A percentile compares a stretch with the other conserved stretches of the same genome.
phyloP scores from a whole-genome alignment of 2,329 filamentous ascomycete genomes.

The Gaeumannomyces sp. region DNA sequence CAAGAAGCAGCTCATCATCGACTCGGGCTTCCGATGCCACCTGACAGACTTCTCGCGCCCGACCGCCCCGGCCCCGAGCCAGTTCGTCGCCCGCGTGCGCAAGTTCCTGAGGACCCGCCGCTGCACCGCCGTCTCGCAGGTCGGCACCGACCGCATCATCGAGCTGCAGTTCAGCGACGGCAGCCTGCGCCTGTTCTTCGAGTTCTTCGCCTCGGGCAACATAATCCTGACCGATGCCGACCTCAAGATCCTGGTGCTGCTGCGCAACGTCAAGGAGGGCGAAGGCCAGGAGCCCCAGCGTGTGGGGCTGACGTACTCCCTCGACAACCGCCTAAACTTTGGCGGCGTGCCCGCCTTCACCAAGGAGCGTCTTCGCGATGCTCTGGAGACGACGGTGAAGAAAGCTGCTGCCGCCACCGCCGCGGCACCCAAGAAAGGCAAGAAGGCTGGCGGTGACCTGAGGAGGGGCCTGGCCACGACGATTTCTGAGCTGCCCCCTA shows the following conservation, averaged over 20 bases:
- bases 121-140: constrained; percentile 72
- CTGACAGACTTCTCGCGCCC: constrained; percentile 85
- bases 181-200: constrained; percentile 77
- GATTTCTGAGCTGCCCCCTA: constrained; percentile 83
- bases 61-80: constrained; percentile 70
- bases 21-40: constrained; percentile 94
- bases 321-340: constrained; percentile 81
- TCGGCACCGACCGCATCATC: constrained; percentile 89
- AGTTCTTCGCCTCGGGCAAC: constrained; percentile 94
- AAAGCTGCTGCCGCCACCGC: constrained; percentile 45
- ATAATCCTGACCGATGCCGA: constrained; percentile 86
- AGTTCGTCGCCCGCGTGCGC: constrained; percentile 77
- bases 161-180: constrained; percentile 93
- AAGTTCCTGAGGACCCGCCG: constrained; percentile 84
- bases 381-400: constrained; percentile 60
- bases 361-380: constrained; percentile 61
- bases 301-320: constrained; percentile 69
- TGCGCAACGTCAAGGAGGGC: constrained; percentile 73
- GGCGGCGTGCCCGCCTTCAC: constrained; percentile 69
- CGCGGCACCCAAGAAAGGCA: constrained; percentile 27
- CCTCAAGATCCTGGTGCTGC: constrained; percentile 71
- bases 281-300: constrained; percentile 79
- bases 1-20: constrained; percentile 85
- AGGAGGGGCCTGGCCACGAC: constrained; percentile 75
- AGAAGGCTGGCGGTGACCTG: constrained; percentile 67